Evolutionary conservation across 495 filamentous ascomycete genomes (phyloP).

Genomic region (Podospora anserina): DNA sequence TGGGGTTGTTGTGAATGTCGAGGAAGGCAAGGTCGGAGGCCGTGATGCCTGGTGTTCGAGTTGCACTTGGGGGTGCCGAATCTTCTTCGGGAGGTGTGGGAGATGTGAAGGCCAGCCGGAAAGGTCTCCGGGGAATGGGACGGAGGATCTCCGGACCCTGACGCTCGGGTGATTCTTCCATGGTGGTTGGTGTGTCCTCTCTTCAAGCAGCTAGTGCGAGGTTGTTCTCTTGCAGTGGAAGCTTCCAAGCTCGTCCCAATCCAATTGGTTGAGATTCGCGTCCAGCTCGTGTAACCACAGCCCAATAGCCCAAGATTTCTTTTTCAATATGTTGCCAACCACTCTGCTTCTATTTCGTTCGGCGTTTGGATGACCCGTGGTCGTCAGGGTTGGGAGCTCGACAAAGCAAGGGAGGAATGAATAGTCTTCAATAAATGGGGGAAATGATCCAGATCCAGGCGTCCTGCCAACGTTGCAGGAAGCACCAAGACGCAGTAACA

Average conservation of each 20-base stretch:
- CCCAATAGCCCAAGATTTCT: background rate
- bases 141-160: constrained; percentile 33
- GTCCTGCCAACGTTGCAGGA: background rate
- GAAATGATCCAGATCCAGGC: background rate
- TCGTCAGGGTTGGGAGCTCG: background rate
- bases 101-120: constrained; percentile 58
- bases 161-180: constrained; percentile 3
- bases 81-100: constrained; percentile 45
- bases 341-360: background rate
- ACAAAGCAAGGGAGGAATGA: background rate
- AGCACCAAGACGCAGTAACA: background rate
- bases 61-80: constrained; percentile 34
- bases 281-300: background rate
- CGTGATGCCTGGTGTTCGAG: constrained; percentile 24
- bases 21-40: constrained; percentile 40
- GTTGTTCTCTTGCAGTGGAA: background rate
- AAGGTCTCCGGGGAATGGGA: constrained; percentile 69
- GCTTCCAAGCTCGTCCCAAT: background rate
- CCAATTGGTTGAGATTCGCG: background rate
- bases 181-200: background rate
- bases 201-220: background rate
- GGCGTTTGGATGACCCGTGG: background rate
- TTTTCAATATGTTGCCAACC: background rate
- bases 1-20: constrained; percentile 29
- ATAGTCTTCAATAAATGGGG: background rate